Conservation (phyloP, 345 rosid genomes). For the Adansonia digitata region DNA sequence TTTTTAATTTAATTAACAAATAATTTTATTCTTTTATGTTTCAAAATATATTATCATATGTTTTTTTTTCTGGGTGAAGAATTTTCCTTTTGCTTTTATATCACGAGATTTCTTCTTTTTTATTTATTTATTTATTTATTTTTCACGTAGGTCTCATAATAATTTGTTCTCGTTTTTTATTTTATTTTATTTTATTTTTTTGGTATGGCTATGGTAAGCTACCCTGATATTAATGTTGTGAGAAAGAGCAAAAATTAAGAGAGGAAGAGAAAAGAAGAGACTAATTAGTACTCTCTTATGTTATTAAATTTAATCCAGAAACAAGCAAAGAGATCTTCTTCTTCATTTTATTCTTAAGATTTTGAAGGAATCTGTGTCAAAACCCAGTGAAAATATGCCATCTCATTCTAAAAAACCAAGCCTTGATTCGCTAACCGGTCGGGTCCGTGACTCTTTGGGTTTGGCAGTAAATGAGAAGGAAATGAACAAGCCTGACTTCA, state of each 20-base stretch:
- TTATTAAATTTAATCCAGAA: no score
- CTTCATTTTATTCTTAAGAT: no score
- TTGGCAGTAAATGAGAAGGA: constrained; percentile 21
- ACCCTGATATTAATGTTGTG: background rate
- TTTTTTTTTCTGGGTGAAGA: no score
- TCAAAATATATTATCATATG: no score
- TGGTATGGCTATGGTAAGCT: background rate
- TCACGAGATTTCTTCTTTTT: background rate
- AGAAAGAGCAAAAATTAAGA: background rate
- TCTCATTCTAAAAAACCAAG: constrained; percentile 44
- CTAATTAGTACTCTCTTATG: background rate
- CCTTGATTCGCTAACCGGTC: constrained; percentile 40
- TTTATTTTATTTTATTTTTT: no score
- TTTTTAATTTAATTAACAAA: no score
- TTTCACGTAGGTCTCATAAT: no score
- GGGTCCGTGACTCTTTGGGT: constrained; percentile 42
- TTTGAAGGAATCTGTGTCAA: no score
- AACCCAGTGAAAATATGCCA: constrained; percentile 24
- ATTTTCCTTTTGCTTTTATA: background rate
- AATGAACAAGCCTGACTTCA: constrained; percentile 76
- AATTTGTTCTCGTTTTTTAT: no score
- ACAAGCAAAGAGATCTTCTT: no score
- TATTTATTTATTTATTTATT: no score
- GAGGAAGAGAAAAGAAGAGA: background rate
- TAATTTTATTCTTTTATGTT: no score